Evolutionary conservation across 2,329 filamentous ascomycete genomes (phyloP).

Genomic region (Stachybotrys chartarum): DNA sequence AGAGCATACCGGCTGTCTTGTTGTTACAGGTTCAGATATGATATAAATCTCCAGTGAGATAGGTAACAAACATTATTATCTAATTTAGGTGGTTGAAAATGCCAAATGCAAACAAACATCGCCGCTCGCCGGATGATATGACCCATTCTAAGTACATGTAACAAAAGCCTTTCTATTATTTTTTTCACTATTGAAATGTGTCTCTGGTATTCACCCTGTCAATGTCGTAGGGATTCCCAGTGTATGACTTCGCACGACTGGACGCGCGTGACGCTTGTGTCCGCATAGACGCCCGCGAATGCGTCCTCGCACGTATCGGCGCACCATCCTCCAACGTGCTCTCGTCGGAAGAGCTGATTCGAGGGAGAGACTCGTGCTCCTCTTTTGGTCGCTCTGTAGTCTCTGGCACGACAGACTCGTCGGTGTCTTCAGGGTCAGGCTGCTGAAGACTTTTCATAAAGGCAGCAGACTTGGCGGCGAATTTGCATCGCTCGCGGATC

Average conservation of each 20-base stretch:
- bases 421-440: background rate
- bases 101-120: too few relatives aligned
- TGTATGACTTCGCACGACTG: background rate
- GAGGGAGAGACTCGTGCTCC: background rate
- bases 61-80: too few relatives aligned
- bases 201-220: background rate
- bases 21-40: too few relatives aligned
- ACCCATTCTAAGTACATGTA: too few relatives aligned
- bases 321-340: background rate
- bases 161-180: background rate
- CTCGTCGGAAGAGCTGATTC: background rate
- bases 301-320: background rate
- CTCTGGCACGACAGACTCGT: background rate
- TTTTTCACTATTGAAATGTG: background rate
- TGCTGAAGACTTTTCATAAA: conserved; percentile 1
- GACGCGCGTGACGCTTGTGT: background rate
- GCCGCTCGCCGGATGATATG: too few relatives aligned
- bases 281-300: background rate
- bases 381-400: background rate
- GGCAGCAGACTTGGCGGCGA: conserved; percentile 1
- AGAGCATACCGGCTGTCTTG: too few relatives aligned
- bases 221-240: background rate
- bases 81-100: too few relatives aligned
- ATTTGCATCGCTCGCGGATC: background rate
- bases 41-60: too few relatives aligned